phyloP scores from a whole-genome alignment of 2,329 filamentous ascomycete species.

The Ascochyta viciae-villosae region DNA sequence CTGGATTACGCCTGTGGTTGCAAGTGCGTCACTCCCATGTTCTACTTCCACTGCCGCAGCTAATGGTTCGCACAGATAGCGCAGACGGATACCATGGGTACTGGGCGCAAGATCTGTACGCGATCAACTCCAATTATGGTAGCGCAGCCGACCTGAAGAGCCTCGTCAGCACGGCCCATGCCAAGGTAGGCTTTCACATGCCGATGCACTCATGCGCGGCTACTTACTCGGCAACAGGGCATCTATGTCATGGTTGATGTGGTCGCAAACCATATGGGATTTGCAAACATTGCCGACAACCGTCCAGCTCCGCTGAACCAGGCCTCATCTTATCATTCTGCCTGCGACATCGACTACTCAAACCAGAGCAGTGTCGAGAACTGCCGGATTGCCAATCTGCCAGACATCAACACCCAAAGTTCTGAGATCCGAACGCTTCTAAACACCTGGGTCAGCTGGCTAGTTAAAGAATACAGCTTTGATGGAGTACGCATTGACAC shows the following conservation, averaged over 20 bases:
- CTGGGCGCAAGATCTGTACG: constrained; percentile 57
- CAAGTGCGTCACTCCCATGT: constrained; percentile 28
- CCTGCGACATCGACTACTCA: constrained; percentile 41
- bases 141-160: constrained; percentile 56
- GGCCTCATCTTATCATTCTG: constrained; percentile 33
- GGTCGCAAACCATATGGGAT: constrained; percentile 57
- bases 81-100: constrained; percentile 60
- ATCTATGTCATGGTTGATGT: constrained; percentile 61
- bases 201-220: not conserved
- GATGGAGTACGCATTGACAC: constrained; percentile 69
- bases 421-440: constrained; percentile 32
- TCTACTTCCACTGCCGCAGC: not conserved
- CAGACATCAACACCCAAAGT: constrained; percentile 38
- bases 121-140: constrained; percentile 59
- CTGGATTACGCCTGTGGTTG: constrained; percentile 53
- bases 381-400: constrained; percentile 41
- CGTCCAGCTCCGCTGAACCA: constrained; percentile 38
- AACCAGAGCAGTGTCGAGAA: constrained; percentile 41
- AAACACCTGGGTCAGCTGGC: constrained; percentile 42
- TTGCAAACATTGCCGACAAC: constrained; percentile 35
- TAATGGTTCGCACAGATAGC: constrained; percentile 34
- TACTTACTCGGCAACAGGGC: constrained; percentile 29
- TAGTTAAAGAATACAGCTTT: constrained; percentile 40
- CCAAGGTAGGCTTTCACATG: constrained; percentile 48
- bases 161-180: constrained; percentile 55